A percentile compares a stretch with the other conserved stretches of the same genome.
Conservation (phyloP, 257 asterid species). For the Primulina eburnea region DNA sequence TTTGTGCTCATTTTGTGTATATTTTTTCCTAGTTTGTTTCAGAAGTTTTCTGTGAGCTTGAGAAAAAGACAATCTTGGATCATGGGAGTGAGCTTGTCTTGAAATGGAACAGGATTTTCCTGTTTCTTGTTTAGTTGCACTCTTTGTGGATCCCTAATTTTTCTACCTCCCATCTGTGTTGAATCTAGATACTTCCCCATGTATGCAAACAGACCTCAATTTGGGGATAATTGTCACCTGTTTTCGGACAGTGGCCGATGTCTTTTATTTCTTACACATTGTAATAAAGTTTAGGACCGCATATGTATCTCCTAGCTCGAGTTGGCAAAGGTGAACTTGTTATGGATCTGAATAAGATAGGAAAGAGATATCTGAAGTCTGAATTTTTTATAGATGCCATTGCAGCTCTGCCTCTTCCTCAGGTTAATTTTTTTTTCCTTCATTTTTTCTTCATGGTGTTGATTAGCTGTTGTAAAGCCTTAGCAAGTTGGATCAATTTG, state of each 20-base stretch:
- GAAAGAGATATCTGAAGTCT: slow-evolving; percentile 62
- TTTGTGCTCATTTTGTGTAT: not conserved
- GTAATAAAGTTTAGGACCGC: slow-evolving; percentile 71
- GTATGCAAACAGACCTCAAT: slow-evolving; percentile 64
- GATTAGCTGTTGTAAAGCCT: not conserved
- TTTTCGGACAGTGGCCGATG: slow-evolving; percentile 77
- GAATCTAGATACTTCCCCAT: slow-evolving; percentile 49
- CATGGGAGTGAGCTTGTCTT: slow-evolving; percentile 74
- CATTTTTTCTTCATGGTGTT: not conserved
- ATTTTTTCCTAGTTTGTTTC: not conserved
- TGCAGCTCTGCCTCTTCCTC: slow-evolving; percentile 90
- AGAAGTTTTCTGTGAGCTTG: slow-evolving; percentile 47
- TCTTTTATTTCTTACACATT: slow-evolving; percentile 59
- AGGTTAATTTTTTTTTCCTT: slow-evolving; percentile 39
- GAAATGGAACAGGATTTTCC: slow-evolving; percentile 74
- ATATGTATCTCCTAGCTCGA: slow-evolving; percentile 75
- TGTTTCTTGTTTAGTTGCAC: slow-evolving; percentile 70
- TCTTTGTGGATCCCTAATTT: slow-evolving; percentile 80
- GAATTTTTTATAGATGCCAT: slow-evolving; percentile 66
- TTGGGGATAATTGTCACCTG: slow-evolving; percentile 68
- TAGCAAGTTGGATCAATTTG: not conserved
- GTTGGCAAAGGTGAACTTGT: slow-evolving; percentile 95
- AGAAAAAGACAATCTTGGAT: slow-evolving; percentile 54
- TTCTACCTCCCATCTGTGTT: slow-evolving; percentile 71
- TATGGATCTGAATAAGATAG: slow-evolving; percentile 59